Base-by-base conservation (phyloP, 805 yeast genomes). In the Candida loeiensis region DNA sequence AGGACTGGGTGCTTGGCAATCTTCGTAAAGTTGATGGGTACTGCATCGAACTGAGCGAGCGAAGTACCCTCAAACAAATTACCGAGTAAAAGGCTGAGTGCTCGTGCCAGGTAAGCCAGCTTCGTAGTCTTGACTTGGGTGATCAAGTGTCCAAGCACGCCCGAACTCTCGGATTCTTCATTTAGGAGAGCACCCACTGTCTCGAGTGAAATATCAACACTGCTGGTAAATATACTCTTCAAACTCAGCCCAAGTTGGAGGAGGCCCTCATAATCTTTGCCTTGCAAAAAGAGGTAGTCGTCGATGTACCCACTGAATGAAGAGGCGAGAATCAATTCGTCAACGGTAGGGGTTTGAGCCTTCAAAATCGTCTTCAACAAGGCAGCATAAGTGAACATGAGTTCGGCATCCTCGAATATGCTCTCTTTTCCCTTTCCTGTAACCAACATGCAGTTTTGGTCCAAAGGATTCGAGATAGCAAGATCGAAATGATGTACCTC, bases 391-490 rank as follows among this genome's bases (percentile, higher is more conserved):
- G 43, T 38, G 36, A 24, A 31, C 13, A 24, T 35, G 1, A 36
- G 15, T 3, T 36, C 18, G 17, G 47, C 42, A 18, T 11, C 31
- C 17, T 27, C 31, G 6, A 27, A 15, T 4, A 8, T 27, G 17
- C 31, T 25, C 13, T 25, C 27, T 25, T 25, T 25, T 4, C 27
- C 27, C n/a, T 13, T 11, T 11, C 27, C 18, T 33, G n/a, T 47
- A 18, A 30, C 4, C 28, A 70, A 55, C 34, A 64, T 67, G 1
- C 72, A 57, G 39, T 65, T 71, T 9, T 64, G 59, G 18, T 62
- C 71, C 34, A 79, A 50, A 1, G 77, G 68, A 47, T 76, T 77
- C 0, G 77, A 72, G 18, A 76, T 50, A 0, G 80, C 53, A 15
- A 77, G 44, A 29, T 65, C 55, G 6, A 24, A 33, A 3, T 53